These are phyloP conservation scores for Eucalyptus cloeziana DNA, from an alignment of 345 rosid species.

Conservation along the genomic window DNA sequence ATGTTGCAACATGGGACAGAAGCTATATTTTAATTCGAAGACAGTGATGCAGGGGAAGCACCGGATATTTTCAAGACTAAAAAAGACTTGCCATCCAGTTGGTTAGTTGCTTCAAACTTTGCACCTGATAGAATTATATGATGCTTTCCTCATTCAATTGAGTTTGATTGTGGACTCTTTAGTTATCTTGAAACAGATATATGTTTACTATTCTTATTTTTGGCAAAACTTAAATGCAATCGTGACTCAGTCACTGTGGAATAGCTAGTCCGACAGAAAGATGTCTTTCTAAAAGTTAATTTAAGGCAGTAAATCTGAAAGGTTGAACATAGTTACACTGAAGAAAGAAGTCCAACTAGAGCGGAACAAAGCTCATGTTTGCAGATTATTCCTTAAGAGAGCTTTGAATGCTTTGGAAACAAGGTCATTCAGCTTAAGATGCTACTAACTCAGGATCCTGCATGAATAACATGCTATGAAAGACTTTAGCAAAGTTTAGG, in stretches of 20 bases:
- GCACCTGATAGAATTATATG: not conserved
- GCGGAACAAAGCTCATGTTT: not conserved
- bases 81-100: not conserved
- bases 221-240: not conserved
- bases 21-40: not conserved
- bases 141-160: not conserved
- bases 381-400: not conserved
- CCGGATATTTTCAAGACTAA: not conserved
- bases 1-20: not conserved
- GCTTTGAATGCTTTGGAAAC: not conserved
- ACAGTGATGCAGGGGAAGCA: not conserved
- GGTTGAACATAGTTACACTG: not conserved
- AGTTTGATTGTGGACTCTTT: not conserved
- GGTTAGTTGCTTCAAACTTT: not conserved
- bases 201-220: not conserved
- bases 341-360: not conserved
- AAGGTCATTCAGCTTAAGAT: not conserved
- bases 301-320: not conserved
- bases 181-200: not conserved
- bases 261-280: not conserved
- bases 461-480: not conserved
- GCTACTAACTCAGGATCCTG: not conserved
- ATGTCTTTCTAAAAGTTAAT: not conserved
- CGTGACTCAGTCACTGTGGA: not conserved
- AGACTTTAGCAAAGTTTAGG: not conserved